These are phyloP conservation scores for Venturia asperata DNA, from an alignment of 2,329 filamentous ascomycete species.

Conservation along the genomic window DNA sequence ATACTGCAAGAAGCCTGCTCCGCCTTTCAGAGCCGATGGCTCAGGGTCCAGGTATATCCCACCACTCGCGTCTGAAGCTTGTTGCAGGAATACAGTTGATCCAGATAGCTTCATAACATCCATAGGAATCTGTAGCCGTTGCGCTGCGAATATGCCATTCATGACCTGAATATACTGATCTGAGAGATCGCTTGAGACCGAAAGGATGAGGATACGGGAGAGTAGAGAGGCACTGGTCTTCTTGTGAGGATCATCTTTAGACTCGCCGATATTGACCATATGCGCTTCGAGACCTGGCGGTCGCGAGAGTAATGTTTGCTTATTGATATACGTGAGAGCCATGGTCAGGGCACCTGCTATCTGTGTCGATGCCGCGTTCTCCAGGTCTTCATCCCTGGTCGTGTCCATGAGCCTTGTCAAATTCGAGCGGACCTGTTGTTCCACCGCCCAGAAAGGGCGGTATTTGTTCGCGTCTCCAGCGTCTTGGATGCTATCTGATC, in stretches of 20 bases:
- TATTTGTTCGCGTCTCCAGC: conserved; percentile 71
- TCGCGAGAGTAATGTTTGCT: conserved; percentile 55
- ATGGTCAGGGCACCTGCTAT: conserved; percentile 87
- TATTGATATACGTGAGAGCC: conserved; percentile 85
- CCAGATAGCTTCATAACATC: conserved; percentile 84
- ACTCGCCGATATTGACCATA: conserved; percentile 2
- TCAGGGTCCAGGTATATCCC: conserved; percentile 60
- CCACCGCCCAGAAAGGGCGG: conserved; percentile 81
- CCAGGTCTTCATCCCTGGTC: conserved; percentile 54
- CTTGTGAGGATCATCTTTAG: not conserved
- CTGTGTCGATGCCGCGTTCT: conserved; percentile 66
- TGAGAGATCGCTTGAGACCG: conserved; percentile 79
- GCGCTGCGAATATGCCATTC: conserved; percentile 95
- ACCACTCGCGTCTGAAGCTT: conserved; percentile 69
- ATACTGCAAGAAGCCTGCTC: conserved; percentile 70
- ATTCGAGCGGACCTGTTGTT: conserved; percentile 68
- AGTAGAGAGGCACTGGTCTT: conserved; percentile 45
- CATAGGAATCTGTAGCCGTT: conserved; percentile 79
- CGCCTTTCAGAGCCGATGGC: conserved; percentile 25
- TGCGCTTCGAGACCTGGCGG: conserved; percentile 37
- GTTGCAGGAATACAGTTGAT: conserved; percentile 86
- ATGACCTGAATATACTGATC: conserved; percentile 95
- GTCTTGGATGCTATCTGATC: conserved; percentile 25
- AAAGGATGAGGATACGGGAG: conserved; percentile 81
- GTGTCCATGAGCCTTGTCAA: conserved; percentile 64